Percentiles rank a stretch among this genome's conserved stretches.
Conservation (phyloP, 2,329 filamentous ascomycete species). For the Clonostachys byssicola region DNA sequence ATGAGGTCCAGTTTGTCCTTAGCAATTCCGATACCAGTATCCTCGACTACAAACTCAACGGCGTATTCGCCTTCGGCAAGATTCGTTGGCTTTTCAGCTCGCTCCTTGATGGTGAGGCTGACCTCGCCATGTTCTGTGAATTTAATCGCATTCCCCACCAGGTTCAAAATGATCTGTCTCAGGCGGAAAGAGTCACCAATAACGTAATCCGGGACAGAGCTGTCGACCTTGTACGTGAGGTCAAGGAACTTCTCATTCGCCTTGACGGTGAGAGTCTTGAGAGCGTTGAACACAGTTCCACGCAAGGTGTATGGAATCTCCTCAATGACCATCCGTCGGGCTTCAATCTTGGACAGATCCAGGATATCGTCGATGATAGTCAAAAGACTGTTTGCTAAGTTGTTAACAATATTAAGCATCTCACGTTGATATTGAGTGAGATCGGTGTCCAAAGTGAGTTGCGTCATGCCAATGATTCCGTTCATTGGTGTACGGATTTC, state of each 20-base stretch:
- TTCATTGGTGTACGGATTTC: constrained; percentile 98
- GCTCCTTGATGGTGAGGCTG: constrained; percentile 80
- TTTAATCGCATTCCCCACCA: constrained; percentile 98
- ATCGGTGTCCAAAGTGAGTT: constrained; percentile 91
- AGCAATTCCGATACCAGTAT: constrained; percentile 95
- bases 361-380: constrained; percentile 91
- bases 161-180: constrained; percentile 92
- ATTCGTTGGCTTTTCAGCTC: constrained; percentile 54
- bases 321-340: constrained; percentile 96
- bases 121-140: constrained; percentile 97
- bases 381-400: constrained; percentile 89
- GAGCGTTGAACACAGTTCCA: constrained; percentile 92
- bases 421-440: constrained; percentile 93
- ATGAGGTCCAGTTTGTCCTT: constrained; percentile 94
- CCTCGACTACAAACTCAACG: constrained; percentile 92
- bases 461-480: constrained; percentile 97
- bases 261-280: constrained; percentile 95
- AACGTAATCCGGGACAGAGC: constrained; percentile 89
- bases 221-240: constrained; percentile 89
- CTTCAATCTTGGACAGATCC: constrained; percentile 80
- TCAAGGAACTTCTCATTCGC: constrained; percentile 94
- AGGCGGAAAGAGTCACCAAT: constrained; percentile 95
- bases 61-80: constrained; percentile 74
- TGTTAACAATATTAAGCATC: constrained; percentile 98
- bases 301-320: constrained; percentile 94